These are phyloP conservation scores for Solanum hybrid DNA, from an alignment of 305 asterid genomes.

Conservation along the genomic window DNA sequence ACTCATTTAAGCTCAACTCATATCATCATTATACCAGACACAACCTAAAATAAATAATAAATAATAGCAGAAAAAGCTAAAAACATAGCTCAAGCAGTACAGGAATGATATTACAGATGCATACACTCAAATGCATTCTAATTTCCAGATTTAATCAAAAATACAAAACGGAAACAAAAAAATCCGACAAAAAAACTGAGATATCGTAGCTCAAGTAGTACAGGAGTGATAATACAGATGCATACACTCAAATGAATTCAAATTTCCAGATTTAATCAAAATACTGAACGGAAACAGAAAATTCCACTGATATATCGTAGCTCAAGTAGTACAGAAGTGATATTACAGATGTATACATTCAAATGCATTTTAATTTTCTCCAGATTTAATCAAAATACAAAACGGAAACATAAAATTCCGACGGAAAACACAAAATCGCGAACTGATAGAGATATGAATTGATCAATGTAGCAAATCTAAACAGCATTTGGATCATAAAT, in stretches of 20 bases:
- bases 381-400: background rate
- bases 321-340: background rate
- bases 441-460: background rate
- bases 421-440: background rate
- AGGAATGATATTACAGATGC: background rate
- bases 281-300: background rate
- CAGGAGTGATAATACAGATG: background rate
- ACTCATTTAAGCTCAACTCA: background rate
- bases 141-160: background rate
- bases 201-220: background rate
- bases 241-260: background rate
- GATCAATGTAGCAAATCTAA: background rate
- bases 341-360: background rate
- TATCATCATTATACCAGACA: background rate
- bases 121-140: background rate
- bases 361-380: background rate
- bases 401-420: background rate
- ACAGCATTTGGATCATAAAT: background rate
- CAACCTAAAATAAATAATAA: background rate
- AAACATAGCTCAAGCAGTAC: background rate
- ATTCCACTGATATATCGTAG: background rate
- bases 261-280: background rate
- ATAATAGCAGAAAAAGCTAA: background rate
- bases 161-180: background rate
- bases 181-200: background rate